Conservation (phyloP, 2,329 filamentous ascomycete species). For the Aspergillus bombycis region DNA sequence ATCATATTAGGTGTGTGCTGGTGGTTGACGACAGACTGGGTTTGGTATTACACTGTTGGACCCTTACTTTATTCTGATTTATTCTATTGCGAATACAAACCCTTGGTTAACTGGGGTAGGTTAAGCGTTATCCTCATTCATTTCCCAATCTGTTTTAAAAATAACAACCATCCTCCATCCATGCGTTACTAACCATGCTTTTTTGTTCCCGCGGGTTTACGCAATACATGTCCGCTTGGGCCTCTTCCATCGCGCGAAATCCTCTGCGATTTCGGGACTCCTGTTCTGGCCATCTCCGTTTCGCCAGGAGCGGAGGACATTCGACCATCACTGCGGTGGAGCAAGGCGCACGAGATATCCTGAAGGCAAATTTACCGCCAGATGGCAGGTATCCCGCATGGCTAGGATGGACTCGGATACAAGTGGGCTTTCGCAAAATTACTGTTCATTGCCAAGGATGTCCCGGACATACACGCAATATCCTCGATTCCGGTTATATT, state of each 20-base stretch:
- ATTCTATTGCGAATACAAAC: neutral
- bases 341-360: neutral
- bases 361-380: neutral
- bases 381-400: constrained; percentile 4
- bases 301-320: neutral
- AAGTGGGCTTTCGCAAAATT: neutral
- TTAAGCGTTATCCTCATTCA: neutral
- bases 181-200: neutral
- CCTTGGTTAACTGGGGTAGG: neutral
- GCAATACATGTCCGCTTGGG: constrained; percentile 18
- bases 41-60: neutral
- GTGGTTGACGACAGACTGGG: neutral
- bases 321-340: neutral
- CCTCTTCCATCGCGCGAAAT: constrained; percentile 8
- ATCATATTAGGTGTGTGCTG: constrained; percentile 3
- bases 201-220: constrained; percentile 13
- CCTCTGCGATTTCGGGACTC: constrained; percentile 14
- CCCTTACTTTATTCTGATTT: neutral
- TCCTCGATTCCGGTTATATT: neutral
- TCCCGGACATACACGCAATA: neutral
- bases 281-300: constrained; percentile 11
- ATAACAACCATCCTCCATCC: constrained; percentile 3
- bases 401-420: neutral
- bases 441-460: neutral
- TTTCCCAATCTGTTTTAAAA: constrained; percentile 11